Evolutionary conservation across 2,329 filamentous ascomycete genomes (phyloP).

Genomic region (Thermothelomyces thermophilus): DNA sequence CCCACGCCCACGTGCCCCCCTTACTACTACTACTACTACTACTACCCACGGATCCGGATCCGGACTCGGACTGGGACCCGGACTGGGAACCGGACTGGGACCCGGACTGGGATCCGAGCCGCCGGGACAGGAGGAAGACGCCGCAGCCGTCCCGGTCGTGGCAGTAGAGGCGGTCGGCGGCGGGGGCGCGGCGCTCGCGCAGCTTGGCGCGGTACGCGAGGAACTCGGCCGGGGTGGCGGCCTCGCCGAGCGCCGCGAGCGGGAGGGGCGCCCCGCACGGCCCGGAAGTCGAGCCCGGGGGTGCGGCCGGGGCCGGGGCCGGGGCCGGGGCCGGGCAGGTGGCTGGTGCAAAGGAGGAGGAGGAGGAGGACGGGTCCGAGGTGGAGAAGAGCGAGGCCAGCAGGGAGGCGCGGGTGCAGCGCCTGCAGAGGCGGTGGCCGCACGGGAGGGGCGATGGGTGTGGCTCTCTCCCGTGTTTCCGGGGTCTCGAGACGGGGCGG

Average conservation of each 20-base stretch:
- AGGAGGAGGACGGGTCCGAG: no score
- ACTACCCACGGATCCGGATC: no score
- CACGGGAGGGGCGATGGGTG: neutral
- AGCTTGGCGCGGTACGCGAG: slow-evolving; percentile 13
- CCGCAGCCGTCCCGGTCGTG: slow-evolving; percentile 5
- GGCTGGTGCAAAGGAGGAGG: slow-evolving; percentile 8
- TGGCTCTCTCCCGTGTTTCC: neutral
- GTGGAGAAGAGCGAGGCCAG: slow-evolving; percentile 2
- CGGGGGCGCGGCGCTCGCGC: slow-evolving; percentile 8
- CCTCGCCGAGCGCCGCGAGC: slow-evolving; percentile 4
- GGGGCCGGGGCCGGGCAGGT: neutral
- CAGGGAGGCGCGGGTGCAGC: slow-evolving; percentile 1
- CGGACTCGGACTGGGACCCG: no score
- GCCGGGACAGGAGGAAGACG: slow-evolving; percentile 1
- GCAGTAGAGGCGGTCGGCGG: slow-evolving; percentile 5
- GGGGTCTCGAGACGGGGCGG: neutral
- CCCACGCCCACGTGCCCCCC: no score
- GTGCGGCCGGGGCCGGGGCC: neutral
- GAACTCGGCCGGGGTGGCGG: slow-evolving; percentile 8
- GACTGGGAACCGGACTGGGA: no score
- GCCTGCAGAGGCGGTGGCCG: slow-evolving; percentile 10
- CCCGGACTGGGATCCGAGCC: neutral
- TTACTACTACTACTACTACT: no score
- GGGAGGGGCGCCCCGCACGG: neutral
- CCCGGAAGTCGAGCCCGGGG: neutral